A percentile compares a stretch with the other conserved stretches of the same genome.
Evolutionary conservation across 192 early-diverging fungal species (phyloP).

Genomic region (Spinellus fusiger): DNA sequence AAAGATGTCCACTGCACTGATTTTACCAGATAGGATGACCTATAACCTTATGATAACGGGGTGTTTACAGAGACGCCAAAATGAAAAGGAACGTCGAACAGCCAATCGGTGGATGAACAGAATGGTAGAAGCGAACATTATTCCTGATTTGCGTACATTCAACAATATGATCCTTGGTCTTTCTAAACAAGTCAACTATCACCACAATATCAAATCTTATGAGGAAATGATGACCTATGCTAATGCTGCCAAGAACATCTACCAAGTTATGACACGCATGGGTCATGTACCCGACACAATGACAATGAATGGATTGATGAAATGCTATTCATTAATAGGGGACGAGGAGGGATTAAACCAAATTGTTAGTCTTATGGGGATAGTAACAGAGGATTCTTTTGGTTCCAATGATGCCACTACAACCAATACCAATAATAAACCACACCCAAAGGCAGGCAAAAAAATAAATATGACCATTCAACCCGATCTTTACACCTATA

Average conservation of each 20-base stretch:
- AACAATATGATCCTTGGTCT: conserved; percentile 7
- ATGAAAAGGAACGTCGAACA: not conserved
- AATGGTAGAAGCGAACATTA: conserved; percentile 6
- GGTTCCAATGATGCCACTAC: not conserved
- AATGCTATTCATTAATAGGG: not conserved
- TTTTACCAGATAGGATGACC: conserved; percentile 9
- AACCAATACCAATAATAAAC: not conserved
- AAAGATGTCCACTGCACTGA: not conserved
- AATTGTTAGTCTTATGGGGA: not conserved
- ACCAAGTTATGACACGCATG: conserved; percentile 7
- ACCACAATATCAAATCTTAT: not conserved
- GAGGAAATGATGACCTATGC: not conserved
- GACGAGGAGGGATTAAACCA: not conserved
- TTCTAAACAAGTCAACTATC: conserved; percentile 4
- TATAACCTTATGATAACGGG: conserved; percentile 15
- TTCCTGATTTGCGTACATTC: conserved; percentile 12
- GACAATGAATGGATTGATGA: not conserved
- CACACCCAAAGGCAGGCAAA: not conserved
- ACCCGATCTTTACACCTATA: conserved; percentile 16
- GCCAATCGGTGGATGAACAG: conserved; percentile 18
- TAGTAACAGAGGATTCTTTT: not conserved
- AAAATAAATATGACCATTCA: not conserved
- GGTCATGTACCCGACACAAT: not conserved
- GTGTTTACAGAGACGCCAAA: not conserved
- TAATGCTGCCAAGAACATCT: not conserved